Conservation (phyloP, 1,139 yeast species). For the Saccharomycopsis crataegensis region DNA sequence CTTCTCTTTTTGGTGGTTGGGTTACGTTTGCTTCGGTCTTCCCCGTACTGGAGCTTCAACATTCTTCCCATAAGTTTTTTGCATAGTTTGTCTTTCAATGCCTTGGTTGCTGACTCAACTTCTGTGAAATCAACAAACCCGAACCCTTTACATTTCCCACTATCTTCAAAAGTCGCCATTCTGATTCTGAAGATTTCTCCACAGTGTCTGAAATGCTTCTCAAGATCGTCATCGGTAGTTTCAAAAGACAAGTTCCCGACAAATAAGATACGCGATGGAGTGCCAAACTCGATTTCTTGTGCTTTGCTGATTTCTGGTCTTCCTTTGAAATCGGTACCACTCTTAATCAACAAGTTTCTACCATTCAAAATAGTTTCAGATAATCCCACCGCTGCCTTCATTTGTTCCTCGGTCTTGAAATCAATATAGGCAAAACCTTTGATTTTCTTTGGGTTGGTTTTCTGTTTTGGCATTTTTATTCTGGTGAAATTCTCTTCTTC, state of each 20-base stretch:
- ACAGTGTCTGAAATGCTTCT: constrained; percentile 64
- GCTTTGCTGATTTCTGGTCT: constrained; percentile 57
- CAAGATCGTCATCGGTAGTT: constrained; percentile 74
- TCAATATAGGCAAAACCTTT: constrained; percentile 93
- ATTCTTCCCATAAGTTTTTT: constrained; percentile 65
- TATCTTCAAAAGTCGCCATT: constrained; percentile 95
- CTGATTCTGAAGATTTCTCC: constrained; percentile 78
- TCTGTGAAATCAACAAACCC: constrained; percentile 84
- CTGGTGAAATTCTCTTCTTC: constrained; percentile 47
- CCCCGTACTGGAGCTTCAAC: constrained; percentile 86
- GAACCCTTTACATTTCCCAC: constrained; percentile 95
- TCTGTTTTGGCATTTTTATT: constrained; percentile 60
- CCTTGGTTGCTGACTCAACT: constrained; percentile 75
- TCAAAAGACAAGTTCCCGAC: constrained; percentile 93
- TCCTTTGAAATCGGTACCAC: constrained; percentile 77
- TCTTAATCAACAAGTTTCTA: constrained; percentile 77
- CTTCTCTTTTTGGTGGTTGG: constrained; percentile 30
- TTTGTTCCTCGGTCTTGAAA: constrained; percentile 56
- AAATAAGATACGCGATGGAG: constrained; percentile 79
- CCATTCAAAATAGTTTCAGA: constrained; percentile 74
- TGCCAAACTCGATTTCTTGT: constrained; percentile 38
- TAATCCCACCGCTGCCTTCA: constrained; percentile 55
- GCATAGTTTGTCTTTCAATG: constrained; percentile 66
- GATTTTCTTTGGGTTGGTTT: constrained; percentile 42
- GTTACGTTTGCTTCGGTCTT: constrained; percentile 80